These are phyloP conservation scores for Penicillium sclerotiorum DNA, from an alignment of 2,329 filamentous ascomycete genomes.

Conservation along the genomic window DNA sequence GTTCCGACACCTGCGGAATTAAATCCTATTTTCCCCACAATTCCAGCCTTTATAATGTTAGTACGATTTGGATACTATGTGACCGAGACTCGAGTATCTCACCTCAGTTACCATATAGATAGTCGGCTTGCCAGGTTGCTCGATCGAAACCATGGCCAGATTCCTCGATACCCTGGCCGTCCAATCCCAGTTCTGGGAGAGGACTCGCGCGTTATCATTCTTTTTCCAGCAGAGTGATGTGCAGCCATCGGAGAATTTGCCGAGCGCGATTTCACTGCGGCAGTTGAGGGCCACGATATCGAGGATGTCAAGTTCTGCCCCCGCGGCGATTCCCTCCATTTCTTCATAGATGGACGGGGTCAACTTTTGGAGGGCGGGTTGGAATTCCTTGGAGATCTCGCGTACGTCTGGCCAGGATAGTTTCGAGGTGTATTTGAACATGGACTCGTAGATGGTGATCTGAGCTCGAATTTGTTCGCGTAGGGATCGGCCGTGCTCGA, in stretches of 20 bases:
- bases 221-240: conserved; percentile 58
- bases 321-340: conserved; percentile 57
- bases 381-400: conserved; percentile 51
- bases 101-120: conserved; percentile 60
- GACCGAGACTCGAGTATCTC: neutral
- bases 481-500: conserved; percentile 49
- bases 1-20: conserved; percentile 62
- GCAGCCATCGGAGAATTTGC: conserved; percentile 60
- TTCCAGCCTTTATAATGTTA: conserved; percentile 45
- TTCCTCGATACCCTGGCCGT: conserved; percentile 54
- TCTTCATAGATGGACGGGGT: conserved; percentile 46
- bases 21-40: conserved; percentile 68
- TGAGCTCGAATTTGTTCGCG: conserved; percentile 44
- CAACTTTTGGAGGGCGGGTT: conserved; percentile 44
- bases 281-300: conserved; percentile 62
- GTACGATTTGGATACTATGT: neutral
- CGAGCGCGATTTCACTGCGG: conserved; percentile 62
- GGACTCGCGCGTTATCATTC: conserved; percentile 34
- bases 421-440: conserved; percentile 53
- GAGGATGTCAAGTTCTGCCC: conserved; percentile 50
- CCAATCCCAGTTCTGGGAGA: conserved; percentile 66
- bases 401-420: conserved; percentile 52
- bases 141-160: conserved; percentile 54
- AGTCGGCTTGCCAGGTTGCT: conserved; percentile 48
- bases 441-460: conserved; percentile 51